These are phyloP conservation scores for Bisporella sp. DNA, from an alignment of 2,329 filamentous ascomycete genomes.

Conservation along the genomic window DNA sequence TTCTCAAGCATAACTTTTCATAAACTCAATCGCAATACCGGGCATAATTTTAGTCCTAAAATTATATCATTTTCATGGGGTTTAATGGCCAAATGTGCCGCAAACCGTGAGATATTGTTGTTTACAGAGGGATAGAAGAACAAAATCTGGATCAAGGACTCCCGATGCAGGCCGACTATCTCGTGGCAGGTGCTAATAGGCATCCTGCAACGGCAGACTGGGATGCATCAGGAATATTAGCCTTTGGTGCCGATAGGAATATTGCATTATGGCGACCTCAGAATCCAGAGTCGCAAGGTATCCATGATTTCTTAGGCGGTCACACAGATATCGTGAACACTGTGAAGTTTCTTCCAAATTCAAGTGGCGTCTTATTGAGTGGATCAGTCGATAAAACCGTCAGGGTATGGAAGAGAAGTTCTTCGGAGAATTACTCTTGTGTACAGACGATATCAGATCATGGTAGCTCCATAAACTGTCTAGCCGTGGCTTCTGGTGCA, in stretches of 20 bases:
- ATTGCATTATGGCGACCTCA: constrained; percentile 79
- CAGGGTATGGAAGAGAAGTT: constrained; percentile 58
- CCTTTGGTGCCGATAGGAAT: constrained; percentile 84
- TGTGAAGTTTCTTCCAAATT: constrained; percentile 63
- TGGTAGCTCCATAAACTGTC: constrained; percentile 67
- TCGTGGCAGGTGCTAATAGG: constrained; percentile 75
- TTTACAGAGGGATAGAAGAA: too few species aligned
- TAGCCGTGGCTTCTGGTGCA: constrained; percentile 34
- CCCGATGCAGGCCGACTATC: constrained; percentile 18
- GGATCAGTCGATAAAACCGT: constrained; percentile 77
- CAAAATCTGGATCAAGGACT: too few species aligned
- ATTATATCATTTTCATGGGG: too few species aligned
- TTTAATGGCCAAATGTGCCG: too few species aligned
- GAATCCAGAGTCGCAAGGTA: constrained; percentile 38
- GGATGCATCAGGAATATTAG: constrained; percentile 67
- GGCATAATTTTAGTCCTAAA: too few species aligned
- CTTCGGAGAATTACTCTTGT: constrained; percentile 24
- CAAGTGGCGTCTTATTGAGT: constrained; percentile 59
- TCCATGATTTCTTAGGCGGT: constrained; percentile 62
- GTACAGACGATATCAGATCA: constrained; percentile 55
- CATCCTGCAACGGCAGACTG: constrained; percentile 89
- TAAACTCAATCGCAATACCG: too few species aligned
- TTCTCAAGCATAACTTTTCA: too few species aligned
- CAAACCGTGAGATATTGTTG: too few species aligned
- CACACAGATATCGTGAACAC: constrained; percentile 78